Evolutionary conservation across 352 stramenopile genomes (phyloP).

Genomic region (Phytophthora citrophthora): DNA sequence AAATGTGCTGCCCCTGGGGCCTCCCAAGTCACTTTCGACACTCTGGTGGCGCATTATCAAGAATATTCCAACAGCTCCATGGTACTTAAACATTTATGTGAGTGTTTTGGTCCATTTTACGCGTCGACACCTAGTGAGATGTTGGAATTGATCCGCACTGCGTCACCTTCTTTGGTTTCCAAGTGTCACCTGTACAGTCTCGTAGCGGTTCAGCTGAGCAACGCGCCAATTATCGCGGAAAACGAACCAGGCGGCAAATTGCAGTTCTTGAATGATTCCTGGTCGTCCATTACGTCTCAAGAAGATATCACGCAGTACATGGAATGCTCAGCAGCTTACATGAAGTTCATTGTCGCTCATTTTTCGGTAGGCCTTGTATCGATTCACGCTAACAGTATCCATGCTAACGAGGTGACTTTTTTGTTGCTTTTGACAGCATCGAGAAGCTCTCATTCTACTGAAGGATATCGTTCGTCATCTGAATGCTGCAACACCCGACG

Average conservation of each 20-base stretch:
- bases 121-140: slow-evolving; percentile 58
- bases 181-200: slow-evolving; percentile 79
- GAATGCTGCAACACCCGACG: slow-evolving; percentile 60
- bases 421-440: slow-evolving; percentile 39
- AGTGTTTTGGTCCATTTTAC: slow-evolving; percentile 78
- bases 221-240: slow-evolving; percentile 27
- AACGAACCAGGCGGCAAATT: slow-evolving; percentile 58
- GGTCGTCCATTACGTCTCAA: slow-evolving; percentile 78
- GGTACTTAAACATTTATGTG: slow-evolving; percentile 88
- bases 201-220: slow-evolving; percentile 66
- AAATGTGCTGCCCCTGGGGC: slow-evolving; percentile 64
- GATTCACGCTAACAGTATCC: neutral
- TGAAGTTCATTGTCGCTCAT: slow-evolving; percentile 87
- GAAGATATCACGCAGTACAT: slow-evolving; percentile 83
- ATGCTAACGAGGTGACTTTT: neutral
- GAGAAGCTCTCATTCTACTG: slow-evolving; percentile 85
- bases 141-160: slow-evolving; percentile 69
- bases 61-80: slow-evolving; percentile 89
- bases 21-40: slow-evolving; percentile 58
- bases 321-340: slow-evolving; percentile 80
- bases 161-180: slow-evolving; percentile 61
- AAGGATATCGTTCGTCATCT: slow-evolving; percentile 88
- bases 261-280: slow-evolving; percentile 88
- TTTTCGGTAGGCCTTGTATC: slow-evolving; percentile 60
- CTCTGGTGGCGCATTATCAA: slow-evolving; percentile 80